These are phyloP conservation scores for Pseudomonodictys pantanalensis DNA, from an alignment of 495 filamentous ascomycete species.

Conservation along the genomic window DNA sequence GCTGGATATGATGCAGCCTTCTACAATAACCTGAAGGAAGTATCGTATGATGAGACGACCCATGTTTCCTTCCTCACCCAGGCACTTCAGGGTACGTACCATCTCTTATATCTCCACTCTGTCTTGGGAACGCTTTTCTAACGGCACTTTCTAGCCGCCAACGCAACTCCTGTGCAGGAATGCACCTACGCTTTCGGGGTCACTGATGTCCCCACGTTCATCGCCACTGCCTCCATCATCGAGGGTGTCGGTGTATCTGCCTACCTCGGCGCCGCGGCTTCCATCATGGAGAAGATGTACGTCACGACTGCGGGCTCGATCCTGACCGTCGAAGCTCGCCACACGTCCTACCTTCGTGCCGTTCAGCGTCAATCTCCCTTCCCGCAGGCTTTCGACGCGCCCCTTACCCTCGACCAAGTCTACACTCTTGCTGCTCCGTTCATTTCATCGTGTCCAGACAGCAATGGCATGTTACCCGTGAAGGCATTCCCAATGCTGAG, in stretches of 20 bases:
- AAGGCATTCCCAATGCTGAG: constrained; percentile 48
- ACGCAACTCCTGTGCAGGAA: constrained; percentile 48
- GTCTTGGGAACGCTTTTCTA: no score
- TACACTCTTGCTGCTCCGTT: constrained; percentile 60
- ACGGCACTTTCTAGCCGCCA: no score
- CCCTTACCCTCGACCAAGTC: constrained; percentile 57
- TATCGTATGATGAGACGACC: constrained; percentile 54
- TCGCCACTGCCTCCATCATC: constrained; percentile 53
- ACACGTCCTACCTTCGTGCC: constrained; percentile 57
- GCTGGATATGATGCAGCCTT: constrained; percentile 52
- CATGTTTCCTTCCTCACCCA: constrained; percentile 58
- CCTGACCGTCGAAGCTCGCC: constrained; percentile 60
- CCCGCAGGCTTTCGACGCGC: constrained; percentile 56
- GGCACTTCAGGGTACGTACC: no score
- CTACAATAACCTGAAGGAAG: constrained; percentile 52
- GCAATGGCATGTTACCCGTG: constrained; percentile 55
- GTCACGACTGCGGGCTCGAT: constrained; percentile 63
- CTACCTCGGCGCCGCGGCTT: constrained; percentile 61
- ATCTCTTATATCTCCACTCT: no score
- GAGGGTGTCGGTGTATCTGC: constrained; percentile 47
- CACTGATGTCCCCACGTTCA: constrained; percentile 49
- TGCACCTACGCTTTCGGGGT: constrained; percentile 61
- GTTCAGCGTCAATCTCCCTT: constrained; percentile 50
- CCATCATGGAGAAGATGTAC: constrained; percentile 51
- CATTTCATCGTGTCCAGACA: constrained; percentile 55